A percentile compares a stretch with the other conserved stretches of the same genome.
Evolutionary conservation across 441 rosid genomes (phyloP).

Genomic region (Metrosideros polymorpha): DNA sequence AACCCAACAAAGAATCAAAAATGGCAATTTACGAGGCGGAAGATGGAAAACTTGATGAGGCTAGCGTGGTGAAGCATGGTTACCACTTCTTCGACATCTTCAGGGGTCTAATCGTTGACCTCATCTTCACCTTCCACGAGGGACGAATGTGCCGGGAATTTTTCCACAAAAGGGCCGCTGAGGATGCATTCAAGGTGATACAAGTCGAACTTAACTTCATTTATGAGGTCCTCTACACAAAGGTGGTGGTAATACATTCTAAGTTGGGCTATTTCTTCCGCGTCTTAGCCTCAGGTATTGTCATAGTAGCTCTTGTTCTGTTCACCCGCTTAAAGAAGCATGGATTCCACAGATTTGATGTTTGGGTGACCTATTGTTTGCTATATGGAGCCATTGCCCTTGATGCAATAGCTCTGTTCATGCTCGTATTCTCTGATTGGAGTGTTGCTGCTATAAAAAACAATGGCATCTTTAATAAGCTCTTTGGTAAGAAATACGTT

Average conservation of each 20-base stretch:
- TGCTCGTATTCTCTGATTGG: conserved; percentile 9
- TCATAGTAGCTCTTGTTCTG: background rate
- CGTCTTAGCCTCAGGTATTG: background rate
- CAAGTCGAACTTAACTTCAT: background rate
- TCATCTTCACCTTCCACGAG: background rate
- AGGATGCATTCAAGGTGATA: background rate
- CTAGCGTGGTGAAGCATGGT: background rate
- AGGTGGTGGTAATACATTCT: background rate
- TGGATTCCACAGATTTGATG: background rate
- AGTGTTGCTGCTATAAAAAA: conserved; percentile 15
- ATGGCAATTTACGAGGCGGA: background rate
- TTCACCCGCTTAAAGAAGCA: background rate
- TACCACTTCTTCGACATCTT: background rate
- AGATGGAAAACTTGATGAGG: background rate
- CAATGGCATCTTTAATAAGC: background rate
- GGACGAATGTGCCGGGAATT: background rate
- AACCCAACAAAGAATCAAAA: background rate
- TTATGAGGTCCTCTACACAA: background rate
- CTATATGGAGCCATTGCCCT: background rate
- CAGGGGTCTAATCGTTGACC: background rate
- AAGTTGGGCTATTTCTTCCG: background rate
- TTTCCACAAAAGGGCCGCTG: background rate
- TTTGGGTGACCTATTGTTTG: background rate
- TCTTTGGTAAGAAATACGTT: too few relatives aligned
- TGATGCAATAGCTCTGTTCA: background rate